These are phyloP conservation scores for Trichosporon coremiiforme DNA, from an alignment of 1,284 basidiomycete species.

Conservation along the genomic window DNA sequence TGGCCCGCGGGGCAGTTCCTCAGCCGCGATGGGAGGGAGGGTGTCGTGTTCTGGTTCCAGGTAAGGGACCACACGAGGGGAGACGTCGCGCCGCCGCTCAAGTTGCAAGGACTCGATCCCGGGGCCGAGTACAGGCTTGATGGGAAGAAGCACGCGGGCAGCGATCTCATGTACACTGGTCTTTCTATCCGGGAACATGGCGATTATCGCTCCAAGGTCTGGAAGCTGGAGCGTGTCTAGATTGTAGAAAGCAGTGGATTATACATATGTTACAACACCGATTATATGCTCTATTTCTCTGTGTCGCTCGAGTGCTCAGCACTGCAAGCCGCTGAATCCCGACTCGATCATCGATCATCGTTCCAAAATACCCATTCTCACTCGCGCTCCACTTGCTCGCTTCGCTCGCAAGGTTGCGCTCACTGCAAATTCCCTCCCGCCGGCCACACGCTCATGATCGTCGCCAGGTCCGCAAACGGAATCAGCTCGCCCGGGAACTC, in stretches of 20 bases:
- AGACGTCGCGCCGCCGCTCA: constrained; percentile 27
- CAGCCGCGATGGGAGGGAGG: constrained; percentile 18
- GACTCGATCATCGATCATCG: too few relatives aligned
- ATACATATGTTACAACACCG: constrained; percentile 13
- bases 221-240: background rate
- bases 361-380: too few relatives aligned
- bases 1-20: constrained; percentile 40
- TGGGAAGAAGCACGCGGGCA: constrained; percentile 24
- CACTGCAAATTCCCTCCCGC: constrained; percentile 2
- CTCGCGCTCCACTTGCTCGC: background rate
- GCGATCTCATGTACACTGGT: constrained; percentile 22
- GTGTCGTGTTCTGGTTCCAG: constrained; percentile 30
- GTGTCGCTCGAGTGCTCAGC: background rate
- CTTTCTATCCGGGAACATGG: constrained; percentile 16
- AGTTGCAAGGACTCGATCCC: constrained; percentile 32
- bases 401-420: background rate
- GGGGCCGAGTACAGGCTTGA: constrained; percentile 31
- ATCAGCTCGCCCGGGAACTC: constrained; percentile 26
- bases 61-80: constrained; percentile 18
- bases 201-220: constrained; percentile 27
- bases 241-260: background rate
- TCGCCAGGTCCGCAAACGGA: constrained; percentile 32
- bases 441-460: constrained; percentile 31
- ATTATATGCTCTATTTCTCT: background rate
- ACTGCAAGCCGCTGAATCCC: background rate